phyloP scores from a whole-genome alignment of 129 eudicot genomes.

The Cynara cardunculus region DNA sequence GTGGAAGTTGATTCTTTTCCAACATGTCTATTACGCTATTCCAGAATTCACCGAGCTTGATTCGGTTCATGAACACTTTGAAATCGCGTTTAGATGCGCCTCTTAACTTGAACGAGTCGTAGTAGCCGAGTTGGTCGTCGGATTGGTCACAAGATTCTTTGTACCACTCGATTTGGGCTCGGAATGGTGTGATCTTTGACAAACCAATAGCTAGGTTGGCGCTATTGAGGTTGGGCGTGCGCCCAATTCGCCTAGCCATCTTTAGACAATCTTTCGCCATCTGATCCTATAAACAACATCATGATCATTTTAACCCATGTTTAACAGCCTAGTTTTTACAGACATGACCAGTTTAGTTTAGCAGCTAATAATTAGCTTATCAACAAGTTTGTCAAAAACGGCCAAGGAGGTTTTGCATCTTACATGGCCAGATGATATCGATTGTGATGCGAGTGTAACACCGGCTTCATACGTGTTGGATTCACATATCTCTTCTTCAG shows the following conservation, averaged over 20 bases:
- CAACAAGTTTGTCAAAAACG: too few species aligned
- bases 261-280: constrained; percentile 56
- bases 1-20: constrained; percentile 78
- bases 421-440: constrained; percentile 42
- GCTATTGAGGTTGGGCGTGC: constrained; percentile 69
- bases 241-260: constrained; percentile 67
- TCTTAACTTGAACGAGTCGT: constrained; percentile 65
- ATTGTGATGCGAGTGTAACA: constrained; percentile 54
- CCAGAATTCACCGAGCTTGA: constrained; percentile 75
- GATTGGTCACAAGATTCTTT: constrained; percentile 70
- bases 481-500: constrained; percentile 43
- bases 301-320: neutral
- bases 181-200: constrained; percentile 58
- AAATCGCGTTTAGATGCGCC: constrained; percentile 53
- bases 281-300: constrained; percentile 41
- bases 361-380: too few species aligned
- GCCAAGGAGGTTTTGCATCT: neutral
- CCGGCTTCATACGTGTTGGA: constrained; percentile 77
- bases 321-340: too few species aligned
- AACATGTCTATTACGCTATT: constrained; percentile 54
- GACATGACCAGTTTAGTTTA: too few species aligned
- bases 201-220: constrained; percentile 65
- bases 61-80: constrained; percentile 52
- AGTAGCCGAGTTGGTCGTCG: constrained; percentile 75
- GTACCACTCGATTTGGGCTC: constrained; percentile 92